Evolutionary conservation across 225 moss, liverwort and hornwort genomes (phyloP), one percentile per base, ranked within the genome.

Genomic region (Polytrichum commune): DNA sequence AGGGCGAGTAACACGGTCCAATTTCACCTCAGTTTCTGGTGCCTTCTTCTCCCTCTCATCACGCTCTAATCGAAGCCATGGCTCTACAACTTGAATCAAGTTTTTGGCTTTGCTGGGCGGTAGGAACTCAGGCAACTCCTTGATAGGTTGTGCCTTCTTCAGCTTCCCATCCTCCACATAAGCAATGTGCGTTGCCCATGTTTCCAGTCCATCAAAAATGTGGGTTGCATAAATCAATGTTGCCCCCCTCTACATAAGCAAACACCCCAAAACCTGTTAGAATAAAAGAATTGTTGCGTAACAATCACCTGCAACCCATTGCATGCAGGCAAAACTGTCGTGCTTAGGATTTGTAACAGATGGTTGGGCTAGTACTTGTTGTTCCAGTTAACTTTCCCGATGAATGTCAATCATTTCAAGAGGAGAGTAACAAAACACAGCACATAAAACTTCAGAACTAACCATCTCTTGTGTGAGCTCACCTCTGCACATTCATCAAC

Each of bases 141-240:
- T 83, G 20, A 93, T 85, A 9, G 76, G 85, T 64, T 93, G 85
- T 2, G 95, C 85, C 55, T 93, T 85, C 68, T 91, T 93, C 62
- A 98, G 61, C 71, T 89, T 87, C 53, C 98, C 98, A 65, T 93
- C 91, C 83, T 93, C 98, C 27, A 98, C 93, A 29, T 98, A 98
- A 0, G 98, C 95, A 29, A 98, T 38, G 70, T 98, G 93, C 55
- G 95, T 98, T 27, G 98, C 95, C 98, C 98, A 98, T 53, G 91
- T 68, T 76, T 95, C 95, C 32, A 98, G 69, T 5, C 95, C 98
- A 78, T 98, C 98, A 80, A 98, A 98, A 73, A 98, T 98, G 68
- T 98, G 98, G 20, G 98, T 98, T 24, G 98, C 95, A 62, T 98
- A 95, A 19, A 98, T 78, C 60, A 98, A 73, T 16, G 95, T 95